These are phyloP conservation scores for Aspergillus ochraceus DNA, from an alignment of 2,329 filamentous ascomycete genomes.

Conservation along the genomic window DNA sequence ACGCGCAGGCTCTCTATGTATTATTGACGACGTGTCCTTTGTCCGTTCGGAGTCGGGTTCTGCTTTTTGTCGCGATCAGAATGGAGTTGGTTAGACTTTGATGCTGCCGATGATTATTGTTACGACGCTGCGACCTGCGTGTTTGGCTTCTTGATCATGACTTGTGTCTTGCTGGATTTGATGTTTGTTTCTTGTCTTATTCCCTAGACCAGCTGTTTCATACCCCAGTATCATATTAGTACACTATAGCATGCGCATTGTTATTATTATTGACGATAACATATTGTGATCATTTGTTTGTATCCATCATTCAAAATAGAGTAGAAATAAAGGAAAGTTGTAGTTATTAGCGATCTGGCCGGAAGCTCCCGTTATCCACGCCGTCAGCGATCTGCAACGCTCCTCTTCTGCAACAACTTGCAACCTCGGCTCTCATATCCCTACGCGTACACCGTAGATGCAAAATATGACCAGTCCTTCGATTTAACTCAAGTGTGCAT, in stretches of 20 bases:
- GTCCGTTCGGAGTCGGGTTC: not conserved
- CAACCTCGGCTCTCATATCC: not conserved
- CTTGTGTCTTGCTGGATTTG: not conserved
- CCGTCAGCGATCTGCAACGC: not conserved
- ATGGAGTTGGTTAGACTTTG: conserved; percentile 3
- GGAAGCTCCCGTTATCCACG: not conserved
- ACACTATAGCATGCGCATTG: not conserved
- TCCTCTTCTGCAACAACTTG: not conserved
- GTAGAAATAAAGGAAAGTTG: not conserved
- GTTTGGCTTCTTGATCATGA: not conserved
- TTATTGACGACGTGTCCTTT: not conserved
- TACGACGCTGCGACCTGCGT: not conserved
- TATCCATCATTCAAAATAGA: not conserved
- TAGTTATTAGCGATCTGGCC: not conserved
- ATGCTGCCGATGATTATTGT: not conserved
- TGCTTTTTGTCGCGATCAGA: not conserved
- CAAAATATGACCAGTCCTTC: not conserved
- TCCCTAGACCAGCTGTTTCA: not conserved
- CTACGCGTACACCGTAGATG: not conserved
- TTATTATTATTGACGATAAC: not conserved
- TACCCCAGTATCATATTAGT: not conserved
- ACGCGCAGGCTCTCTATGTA: not conserved
- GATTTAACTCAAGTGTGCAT: not conserved
- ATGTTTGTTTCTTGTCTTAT: not conserved
- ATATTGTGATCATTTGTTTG: no score